Evolutionary conservation across 371 early-diverging fungal species (phyloP).

Genomic region (Neoconidiobolus thromboides): DNA sequence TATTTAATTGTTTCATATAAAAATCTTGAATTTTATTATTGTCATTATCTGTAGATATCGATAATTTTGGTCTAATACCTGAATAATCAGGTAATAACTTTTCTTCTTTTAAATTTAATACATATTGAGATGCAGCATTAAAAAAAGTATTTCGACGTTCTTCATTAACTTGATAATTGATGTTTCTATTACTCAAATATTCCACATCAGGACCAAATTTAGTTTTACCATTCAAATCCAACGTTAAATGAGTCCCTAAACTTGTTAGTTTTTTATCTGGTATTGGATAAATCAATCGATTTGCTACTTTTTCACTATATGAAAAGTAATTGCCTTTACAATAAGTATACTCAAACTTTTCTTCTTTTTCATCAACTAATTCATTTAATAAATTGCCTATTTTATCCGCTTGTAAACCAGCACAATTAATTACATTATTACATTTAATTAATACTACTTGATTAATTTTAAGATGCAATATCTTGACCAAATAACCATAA

Average conservation of each 20-base stretch:
- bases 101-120: conserved; percentile 29
- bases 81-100: conserved; percentile 52
- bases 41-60: conserved; percentile 12
- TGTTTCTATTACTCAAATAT: conserved; percentile 24
- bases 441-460: conserved; percentile 25
- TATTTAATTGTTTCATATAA: conserved; percentile 34
- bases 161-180: conserved; percentile 20
- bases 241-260: conserved; percentile 65
- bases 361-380: not conserved
- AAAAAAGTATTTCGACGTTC: conserved; percentile 20
- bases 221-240: conserved; percentile 54
- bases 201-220: conserved; percentile 71
- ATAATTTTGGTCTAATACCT: conserved; percentile 75
- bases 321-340: conserved; percentile 65
- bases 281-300: conserved; percentile 65
- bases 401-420: conserved; percentile 51
- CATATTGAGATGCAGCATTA: conserved; percentile 34
- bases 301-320: conserved; percentile 18
- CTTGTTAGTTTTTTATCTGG: conserved; percentile 51
- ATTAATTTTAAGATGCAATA: conserved; percentile 15
- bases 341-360: conserved; percentile 27
- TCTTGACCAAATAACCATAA: conserved; percentile 22
- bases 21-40: conserved; percentile 54
- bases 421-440: conserved; percentile 50
- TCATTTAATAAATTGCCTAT: conserved; percentile 29